phyloP scores from a whole-genome alignment of 371 early-diverging fungal genomes.

The Apophysomyces elegans region DNA sequence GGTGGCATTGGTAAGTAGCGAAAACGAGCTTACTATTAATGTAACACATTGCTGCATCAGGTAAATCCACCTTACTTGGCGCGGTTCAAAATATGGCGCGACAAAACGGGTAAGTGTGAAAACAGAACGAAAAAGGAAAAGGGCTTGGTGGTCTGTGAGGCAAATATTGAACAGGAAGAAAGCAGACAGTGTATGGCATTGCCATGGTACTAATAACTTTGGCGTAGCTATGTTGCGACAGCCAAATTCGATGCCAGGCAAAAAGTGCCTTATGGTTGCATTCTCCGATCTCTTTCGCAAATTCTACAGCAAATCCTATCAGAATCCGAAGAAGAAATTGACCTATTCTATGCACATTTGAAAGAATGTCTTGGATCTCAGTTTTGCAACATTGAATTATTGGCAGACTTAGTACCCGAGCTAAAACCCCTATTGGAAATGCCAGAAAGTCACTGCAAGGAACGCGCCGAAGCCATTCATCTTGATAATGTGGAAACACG shows the following conservation, averaged over 20 bases:
- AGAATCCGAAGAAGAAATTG: constrained; percentile 45
- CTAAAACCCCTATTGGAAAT: constrained; percentile 36
- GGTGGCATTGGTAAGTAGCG: constrained; percentile 31
- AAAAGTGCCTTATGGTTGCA: constrained; percentile 43
- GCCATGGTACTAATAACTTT: constrained; percentile 7
- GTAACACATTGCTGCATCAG: constrained; percentile 8
- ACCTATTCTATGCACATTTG: constrained; percentile 37
- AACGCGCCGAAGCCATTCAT: constrained; percentile 24
- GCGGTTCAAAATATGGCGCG: constrained; percentile 43
- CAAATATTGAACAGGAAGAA: no score
- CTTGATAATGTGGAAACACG: constrained; percentile 45
- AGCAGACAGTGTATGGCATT: no score
- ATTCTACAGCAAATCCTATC: constrained; percentile 50
- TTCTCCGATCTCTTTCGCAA: constrained; percentile 43
- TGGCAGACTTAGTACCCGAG: constrained; percentile 49
- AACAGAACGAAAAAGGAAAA: not conserved
- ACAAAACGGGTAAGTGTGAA: constrained; percentile 39
- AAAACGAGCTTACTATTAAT: not conserved
- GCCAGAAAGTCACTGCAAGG: constrained; percentile 25
- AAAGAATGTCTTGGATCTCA: constrained; percentile 37
- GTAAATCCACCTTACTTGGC: constrained; percentile 47
- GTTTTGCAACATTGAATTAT: constrained; percentile 36
- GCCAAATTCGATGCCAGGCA: constrained; percentile 48
- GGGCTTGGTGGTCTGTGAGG: no score
- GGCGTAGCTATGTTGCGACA: constrained; percentile 42